A percentile compares a stretch with the other conserved stretches of the same genome.
Evolutionary conservation across 2,329 filamentous ascomycete species (phyloP).

Genomic region (Xylariaceae sp.): DNA sequence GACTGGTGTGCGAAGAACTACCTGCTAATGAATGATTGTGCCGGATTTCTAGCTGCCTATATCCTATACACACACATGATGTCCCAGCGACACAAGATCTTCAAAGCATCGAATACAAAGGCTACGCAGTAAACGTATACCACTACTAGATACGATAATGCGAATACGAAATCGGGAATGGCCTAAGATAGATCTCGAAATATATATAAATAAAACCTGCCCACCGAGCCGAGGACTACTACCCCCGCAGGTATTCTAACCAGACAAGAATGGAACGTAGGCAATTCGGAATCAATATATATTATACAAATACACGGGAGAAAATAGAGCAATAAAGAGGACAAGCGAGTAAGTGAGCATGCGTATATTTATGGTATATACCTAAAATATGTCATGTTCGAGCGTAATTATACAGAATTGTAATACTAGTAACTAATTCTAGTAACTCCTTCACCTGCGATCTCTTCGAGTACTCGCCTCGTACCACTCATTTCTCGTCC

Average conservation of each 20-base stretch:
- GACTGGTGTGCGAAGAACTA: background rate
- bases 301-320: too few relatives aligned
- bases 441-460: slow-evolving; percentile 6
- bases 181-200: slow-evolving; percentile 1
- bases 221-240: background rate
- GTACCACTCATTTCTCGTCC: slow-evolving; percentile 64
- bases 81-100: slow-evolving; percentile 74
- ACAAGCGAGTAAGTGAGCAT: too few relatives aligned
- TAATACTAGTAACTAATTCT: slow-evolving; percentile 25
- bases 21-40: slow-evolving; percentile 6
- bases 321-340: too few relatives aligned
- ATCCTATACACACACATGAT: slow-evolving; percentile 95
- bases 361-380: too few relatives aligned
- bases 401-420: background rate
- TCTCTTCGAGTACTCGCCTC: slow-evolving; percentile 39
- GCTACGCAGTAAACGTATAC: slow-evolving; percentile 34
- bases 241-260: too few relatives aligned
- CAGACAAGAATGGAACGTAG: too few relatives aligned
- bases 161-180: background rate
- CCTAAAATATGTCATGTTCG: background rate
- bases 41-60: slow-evolving; percentile 55
- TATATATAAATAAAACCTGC: background rate
- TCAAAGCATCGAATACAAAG: slow-evolving; percentile 54
- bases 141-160: background rate
- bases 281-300: too few relatives aligned